These are phyloP conservation scores for Elaeis guineensis DNA, from an alignment of 176 grass and related monocot species.

Conservation along the genomic window DNA sequence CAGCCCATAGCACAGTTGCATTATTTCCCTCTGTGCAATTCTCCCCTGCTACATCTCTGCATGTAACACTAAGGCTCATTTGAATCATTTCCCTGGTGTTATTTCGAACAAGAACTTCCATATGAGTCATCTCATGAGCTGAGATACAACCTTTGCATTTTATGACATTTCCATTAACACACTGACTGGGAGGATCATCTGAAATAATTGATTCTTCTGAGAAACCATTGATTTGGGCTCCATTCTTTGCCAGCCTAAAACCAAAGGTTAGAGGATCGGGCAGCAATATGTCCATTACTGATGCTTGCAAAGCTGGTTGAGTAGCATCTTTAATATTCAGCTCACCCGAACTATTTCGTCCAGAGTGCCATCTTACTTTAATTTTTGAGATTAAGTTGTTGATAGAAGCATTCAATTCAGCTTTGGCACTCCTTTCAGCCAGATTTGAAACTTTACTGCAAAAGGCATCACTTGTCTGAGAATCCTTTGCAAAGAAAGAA, in stretches of 20 bases:
- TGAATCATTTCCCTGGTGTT: conserved; percentile 87
- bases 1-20: conserved; percentile 80
- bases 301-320: conserved; percentile 78
- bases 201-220: conserved; percentile 7
- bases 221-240: conserved; percentile 14
- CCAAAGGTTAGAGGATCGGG: conserved; percentile 90
- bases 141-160: conserved; percentile 49
- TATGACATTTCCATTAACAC: conserved; percentile 18
- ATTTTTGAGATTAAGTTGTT: conserved; percentile 93
- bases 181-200: conserved; percentile 15
- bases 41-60: conserved; percentile 86
- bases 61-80: conserved; percentile 78
- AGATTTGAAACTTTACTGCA: conserved; percentile 31
- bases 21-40: conserved; percentile 80
- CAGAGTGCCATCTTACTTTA: conserved; percentile 95
- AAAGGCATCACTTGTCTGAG: conserved; percentile 29
- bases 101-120: conserved; percentile 79
- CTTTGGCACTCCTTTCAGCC: conserved; percentile 84
- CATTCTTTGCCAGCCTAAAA: conserved; percentile 58
- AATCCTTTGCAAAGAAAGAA: conserved; percentile 68
- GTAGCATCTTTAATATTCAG: conserved; percentile 97
- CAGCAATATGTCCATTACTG: conserved; percentile 87
- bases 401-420: conserved; percentile 84
- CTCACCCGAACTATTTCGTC: conserved; percentile 90
- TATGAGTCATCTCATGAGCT: conserved; percentile 75